phyloP scores from a whole-genome alignment of 345 rosid genomes.

The Citrus trifoliata region DNA sequence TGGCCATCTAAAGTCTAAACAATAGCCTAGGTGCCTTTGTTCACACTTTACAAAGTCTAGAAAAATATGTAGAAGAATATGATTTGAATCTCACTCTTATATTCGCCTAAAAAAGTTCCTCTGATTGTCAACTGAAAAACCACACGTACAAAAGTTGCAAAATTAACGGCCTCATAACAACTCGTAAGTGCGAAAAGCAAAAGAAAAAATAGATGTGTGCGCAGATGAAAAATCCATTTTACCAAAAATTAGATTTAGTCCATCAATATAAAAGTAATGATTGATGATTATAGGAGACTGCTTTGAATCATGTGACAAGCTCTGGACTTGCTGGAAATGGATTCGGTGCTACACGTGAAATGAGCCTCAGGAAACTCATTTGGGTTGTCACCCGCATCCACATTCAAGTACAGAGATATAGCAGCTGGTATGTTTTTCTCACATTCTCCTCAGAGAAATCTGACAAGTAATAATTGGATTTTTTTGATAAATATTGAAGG shows the following conservation, averaged over 20 bases:
- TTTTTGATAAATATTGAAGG: no score
- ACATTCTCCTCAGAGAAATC: not conserved
- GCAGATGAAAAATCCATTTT: no score
- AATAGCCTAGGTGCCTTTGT: no score
- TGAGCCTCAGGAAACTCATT: slow-evolving; percentile 50
- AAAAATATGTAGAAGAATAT: not conserved
- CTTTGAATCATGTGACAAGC: slow-evolving; percentile 55
- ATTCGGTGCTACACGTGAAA: slow-evolving; percentile 66
- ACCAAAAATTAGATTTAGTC: not conserved
- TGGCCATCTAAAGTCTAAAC: no score
- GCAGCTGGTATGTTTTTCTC: slow-evolving; percentile 38
- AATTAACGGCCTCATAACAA: not conserved
- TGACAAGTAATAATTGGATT: not conserved
- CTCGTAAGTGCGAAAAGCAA: not conserved
- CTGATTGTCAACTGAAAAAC: no score
- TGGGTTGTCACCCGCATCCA: slow-evolving; percentile 71
- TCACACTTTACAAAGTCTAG: not conserved
- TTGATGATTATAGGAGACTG: slow-evolving; percentile 49
- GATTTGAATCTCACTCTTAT: not conserved
- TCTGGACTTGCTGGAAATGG: slow-evolving; percentile 65
- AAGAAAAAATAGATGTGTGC: no score
- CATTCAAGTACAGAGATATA: slow-evolving; percentile 54
- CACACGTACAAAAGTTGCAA: no score
- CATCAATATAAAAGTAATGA: not conserved
- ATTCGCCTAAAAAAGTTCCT: no score